These are phyloP conservation scores for Xylaria sp. DNA, from an alignment of 2,329 filamentous ascomycete genomes.

Conservation along the genomic window DNA sequence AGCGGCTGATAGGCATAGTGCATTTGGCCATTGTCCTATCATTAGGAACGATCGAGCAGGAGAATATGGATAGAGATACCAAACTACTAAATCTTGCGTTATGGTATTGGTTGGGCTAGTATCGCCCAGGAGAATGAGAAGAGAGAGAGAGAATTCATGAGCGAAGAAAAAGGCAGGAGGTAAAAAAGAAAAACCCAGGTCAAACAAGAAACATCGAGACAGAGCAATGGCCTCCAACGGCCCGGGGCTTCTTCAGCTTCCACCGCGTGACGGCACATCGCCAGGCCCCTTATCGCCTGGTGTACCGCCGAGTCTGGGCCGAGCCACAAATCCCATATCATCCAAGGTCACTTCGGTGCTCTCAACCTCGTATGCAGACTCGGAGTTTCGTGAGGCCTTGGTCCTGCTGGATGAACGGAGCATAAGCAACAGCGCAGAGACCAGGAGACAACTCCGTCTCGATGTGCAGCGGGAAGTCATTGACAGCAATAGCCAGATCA, in stretches of 20 bases:
- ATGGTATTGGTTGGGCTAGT: too few species aligned
- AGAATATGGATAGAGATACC: too few species aligned
- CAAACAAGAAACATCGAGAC: slow-evolving; percentile 27
- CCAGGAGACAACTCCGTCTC: slow-evolving; percentile 80
- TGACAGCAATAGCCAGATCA: slow-evolving; percentile 88
- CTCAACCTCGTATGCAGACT: slow-evolving; percentile 91
- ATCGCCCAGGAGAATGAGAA: too few species aligned
- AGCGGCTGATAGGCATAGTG: background rate
- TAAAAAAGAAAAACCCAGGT: background rate
- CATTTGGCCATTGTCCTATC: background rate
- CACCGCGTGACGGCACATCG: slow-evolving; percentile 44
- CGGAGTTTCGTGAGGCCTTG: slow-evolving; percentile 88
- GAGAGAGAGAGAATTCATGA: background rate
- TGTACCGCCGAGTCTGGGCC: slow-evolving; percentile 46
- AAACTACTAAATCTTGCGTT: too few species aligned
- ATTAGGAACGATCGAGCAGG: too few species aligned
- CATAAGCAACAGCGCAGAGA: slow-evolving; percentile 79
- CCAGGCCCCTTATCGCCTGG: slow-evolving; percentile 50
- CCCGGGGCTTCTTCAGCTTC: slow-evolving; percentile 44
- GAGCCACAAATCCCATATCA: slow-evolving; percentile 73
- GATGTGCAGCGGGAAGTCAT: slow-evolving; percentile 93
- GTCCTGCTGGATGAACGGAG: slow-evolving; percentile 78
- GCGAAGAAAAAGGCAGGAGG: background rate
- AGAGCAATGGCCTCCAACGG: slow-evolving; percentile 47
- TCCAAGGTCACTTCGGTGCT: slow-evolving; percentile 86